These are phyloP conservation scores for Aspergillus kassunensis DNA, from an alignment of 495 filamentous ascomycete species.

Conservation along the genomic window DNA sequence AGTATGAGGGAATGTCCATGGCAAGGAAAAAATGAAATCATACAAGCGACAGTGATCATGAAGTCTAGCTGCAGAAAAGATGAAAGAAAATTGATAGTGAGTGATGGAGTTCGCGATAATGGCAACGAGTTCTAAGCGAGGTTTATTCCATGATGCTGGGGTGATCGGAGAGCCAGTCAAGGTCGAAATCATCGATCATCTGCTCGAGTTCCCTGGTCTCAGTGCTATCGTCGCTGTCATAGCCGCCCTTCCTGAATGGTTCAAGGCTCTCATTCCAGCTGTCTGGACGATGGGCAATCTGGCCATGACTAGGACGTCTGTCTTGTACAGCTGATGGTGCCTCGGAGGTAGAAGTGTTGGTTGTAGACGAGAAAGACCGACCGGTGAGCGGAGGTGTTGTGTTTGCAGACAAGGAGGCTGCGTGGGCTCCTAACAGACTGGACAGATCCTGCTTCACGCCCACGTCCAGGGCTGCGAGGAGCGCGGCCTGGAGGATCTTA, in stretches of 20 bases:
- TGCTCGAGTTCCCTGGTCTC: slow-evolving; percentile 32
- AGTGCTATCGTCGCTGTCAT: slow-evolving; percentile 18
- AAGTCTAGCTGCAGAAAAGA: neutral
- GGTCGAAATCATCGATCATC: slow-evolving; percentile 38
- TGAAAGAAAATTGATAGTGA: neutral
- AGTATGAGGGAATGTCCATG: neutral
- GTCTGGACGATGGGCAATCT: slow-evolving; percentile 22
- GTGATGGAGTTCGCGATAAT: neutral
- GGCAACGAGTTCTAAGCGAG: slow-evolving; percentile 4
- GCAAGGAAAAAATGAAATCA: neutral
- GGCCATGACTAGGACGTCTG: neutral
- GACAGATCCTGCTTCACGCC: slow-evolving; percentile 28
- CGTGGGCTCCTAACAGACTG: slow-evolving; percentile 21
- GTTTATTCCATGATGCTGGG: neutral
- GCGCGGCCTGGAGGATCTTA: slow-evolving; percentile 43
- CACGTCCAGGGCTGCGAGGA: slow-evolving; percentile 38
- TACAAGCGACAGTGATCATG: neutral
- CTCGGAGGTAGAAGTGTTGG: slow-evolving; percentile 16
- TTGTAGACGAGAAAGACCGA: slow-evolving; percentile 18
- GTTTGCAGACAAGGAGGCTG: slow-evolving; percentile 17
- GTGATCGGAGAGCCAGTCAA: slow-evolving; percentile 35
- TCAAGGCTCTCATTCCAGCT: slow-evolving; percentile 30
- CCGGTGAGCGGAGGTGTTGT: slow-evolving; percentile 14
- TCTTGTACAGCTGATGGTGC: neutral
- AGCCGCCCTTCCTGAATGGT: slow-evolving; percentile 16